phyloP scores from a whole-genome alignment of 306 rosid genomes.

The Parietaria judaica region DNA sequence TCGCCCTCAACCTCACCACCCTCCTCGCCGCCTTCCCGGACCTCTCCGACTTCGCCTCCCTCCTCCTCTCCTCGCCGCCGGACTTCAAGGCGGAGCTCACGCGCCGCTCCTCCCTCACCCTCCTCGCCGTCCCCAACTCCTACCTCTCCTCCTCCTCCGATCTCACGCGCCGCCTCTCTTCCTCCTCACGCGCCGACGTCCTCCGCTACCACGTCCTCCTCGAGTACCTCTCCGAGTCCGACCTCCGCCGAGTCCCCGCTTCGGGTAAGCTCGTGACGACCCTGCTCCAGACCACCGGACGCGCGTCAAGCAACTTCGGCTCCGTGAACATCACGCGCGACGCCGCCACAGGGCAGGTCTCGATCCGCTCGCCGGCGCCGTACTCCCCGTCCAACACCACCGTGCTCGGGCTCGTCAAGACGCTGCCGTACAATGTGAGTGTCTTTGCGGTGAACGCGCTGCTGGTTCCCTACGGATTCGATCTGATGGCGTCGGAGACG shows the following conservation, averaged over 20 bases:
- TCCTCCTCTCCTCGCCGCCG: conserved; percentile 49
- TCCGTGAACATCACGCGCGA: conserved; percentile 72
- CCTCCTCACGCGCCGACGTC: conserved; percentile 58
- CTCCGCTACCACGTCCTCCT: conserved; percentile 96
- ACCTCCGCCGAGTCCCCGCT: conserved; percentile 56
- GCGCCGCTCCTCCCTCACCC: conserved; percentile 62
- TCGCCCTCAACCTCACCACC: conserved; percentile 56
- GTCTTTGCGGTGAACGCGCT: conserved; percentile 67
- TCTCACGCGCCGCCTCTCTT: conserved; percentile 52
- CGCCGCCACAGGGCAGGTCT: conserved; percentile 35
- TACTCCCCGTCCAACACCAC: conserved; percentile 66
- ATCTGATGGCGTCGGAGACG: conserved; percentile 87
- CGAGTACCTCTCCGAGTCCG: conserved; percentile 60
- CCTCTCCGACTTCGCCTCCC: conserved; percentile 59
- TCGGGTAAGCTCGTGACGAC: conserved; percentile 83
- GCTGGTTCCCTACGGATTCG: conserved; percentile 61
- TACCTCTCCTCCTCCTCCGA: conserved; percentile 39
- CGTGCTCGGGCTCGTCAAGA: conserved; percentile 43
- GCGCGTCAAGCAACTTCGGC: conserved; percentile 74
- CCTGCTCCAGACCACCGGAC: conserved; percentile 91
- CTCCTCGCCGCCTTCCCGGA: conserved; percentile 72
- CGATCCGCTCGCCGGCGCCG: conserved; percentile 55
- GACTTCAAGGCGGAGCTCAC: conserved; percentile 46
- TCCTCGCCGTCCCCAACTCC: conserved; percentile 83
- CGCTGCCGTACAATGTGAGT: conserved; percentile 79